Base-by-base conservation (phyloP, 768 basidiomycete species). In the Phanerodontia chrysosporium region DNA sequence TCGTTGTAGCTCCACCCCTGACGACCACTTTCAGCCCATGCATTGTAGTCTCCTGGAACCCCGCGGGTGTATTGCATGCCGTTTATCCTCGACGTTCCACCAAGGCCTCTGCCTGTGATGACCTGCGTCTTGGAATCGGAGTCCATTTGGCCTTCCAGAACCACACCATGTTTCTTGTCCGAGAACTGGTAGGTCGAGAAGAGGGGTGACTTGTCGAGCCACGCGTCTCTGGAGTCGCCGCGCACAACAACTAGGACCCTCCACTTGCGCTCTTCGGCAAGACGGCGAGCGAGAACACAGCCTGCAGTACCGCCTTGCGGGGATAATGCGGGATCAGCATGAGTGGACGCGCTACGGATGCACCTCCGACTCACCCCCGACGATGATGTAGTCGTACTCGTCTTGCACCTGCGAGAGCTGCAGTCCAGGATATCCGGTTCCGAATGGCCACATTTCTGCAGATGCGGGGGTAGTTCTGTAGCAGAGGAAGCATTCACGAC, bases 261-360 rank as follows among this genome's bases (percentile, higher is more conserved):
- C 18, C 53, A 57, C 1, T 46, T n/a, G 0, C 70, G 65, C 45
- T 75, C 67, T 57, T 72, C 72, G 51, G 69, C 70, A 9, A 77
- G 71, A n/a, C 76, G 68, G 32, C 64, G 62, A 2, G 76, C 76
- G 8, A 78, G 66, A n/a, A 71, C 72, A 42, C 73, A 75, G 22
- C 76, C 76, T 12, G 75, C 73, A 0, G 75, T 75, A 21, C 75
- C 76, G 35, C 76, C 76, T n/a, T n/a, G n/a, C n/a, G n/a, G n/a
- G n/a, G n/a, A n/a, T 55, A 16, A 4, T 6, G 22, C 45, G n/a
- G 45, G n/a, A 25, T 25, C 4, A 21, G n/a, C n/a, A 12, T n/a
- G n/a, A n/a, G n/a, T n/a, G n/a, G n/a, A n/a, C n/a, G n/a, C n/a
- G n/a, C n/a, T n/a, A n/a, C n/a, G n/a, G n/a, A n/a, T n/a, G n/a